Conservation (phyloP, 1,284 basidiomycete species). For the Cryptococcus sp. region DNA sequence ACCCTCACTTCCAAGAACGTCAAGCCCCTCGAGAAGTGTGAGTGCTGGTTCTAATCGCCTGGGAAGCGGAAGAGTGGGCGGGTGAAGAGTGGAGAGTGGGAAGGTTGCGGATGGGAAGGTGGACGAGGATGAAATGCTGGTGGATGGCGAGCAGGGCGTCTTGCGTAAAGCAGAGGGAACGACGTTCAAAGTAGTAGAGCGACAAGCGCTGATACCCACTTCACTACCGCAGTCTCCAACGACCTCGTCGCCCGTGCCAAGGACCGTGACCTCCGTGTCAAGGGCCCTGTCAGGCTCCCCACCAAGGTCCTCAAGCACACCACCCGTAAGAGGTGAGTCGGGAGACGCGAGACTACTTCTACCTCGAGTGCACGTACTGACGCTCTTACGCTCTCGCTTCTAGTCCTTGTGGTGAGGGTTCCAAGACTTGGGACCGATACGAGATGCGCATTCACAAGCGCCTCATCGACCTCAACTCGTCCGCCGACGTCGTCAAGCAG, state of each 20-base stretch:
- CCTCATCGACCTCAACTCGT: conserved; percentile 97
- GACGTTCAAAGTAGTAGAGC: neutral
- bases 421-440: conserved; percentile 99
- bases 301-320: conserved; percentile 99
- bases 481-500: conserved; percentile 99
- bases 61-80: neutral
- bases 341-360: neutral
- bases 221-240: conserved; percentile 68
- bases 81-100: neutral
- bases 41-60: conserved; percentile 37
- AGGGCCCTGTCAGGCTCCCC: conserved; percentile 97
- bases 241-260: conserved; percentile 99
- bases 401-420: conserved; percentile 99
- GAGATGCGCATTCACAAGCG: conserved; percentile 99
- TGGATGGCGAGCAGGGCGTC: neutral
- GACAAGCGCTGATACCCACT: neutral
- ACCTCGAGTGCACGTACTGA: neutral
- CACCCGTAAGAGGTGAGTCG: conserved; percentile 90
- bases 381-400: neutral
- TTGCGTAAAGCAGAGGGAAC: neutral
- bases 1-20: conserved; percentile 98
- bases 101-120: neutral
- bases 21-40: conserved; percentile 98
- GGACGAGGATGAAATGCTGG: neutral
- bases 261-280: conserved; percentile 99